phyloP scores from a whole-genome alignment of 306 rosid genomes.

The Canavalia ensiformis region DNA sequence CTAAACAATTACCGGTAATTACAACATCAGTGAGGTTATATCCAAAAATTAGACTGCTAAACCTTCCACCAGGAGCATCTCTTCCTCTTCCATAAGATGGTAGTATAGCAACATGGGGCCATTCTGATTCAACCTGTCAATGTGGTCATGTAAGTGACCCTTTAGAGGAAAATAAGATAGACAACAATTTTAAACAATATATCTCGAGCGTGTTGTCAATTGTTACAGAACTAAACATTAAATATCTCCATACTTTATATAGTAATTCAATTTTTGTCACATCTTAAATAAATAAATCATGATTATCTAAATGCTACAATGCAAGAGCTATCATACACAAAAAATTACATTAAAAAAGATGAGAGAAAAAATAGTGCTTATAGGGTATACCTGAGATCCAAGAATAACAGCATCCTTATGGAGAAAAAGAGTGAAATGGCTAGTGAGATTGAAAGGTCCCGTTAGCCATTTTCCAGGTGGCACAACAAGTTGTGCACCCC shows the following conservation, averaged over 20 bases:
- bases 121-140: constrained; percentile 70
- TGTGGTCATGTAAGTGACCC: not conserved
- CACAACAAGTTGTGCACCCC: constrained; percentile 71
- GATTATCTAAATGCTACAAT: not conserved
- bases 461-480: constrained; percentile 87
- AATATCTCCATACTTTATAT: too few species aligned
- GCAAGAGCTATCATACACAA: not conserved
- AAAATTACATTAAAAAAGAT: not conserved
- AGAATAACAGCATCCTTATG: constrained; percentile 66
- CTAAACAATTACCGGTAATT: constrained; percentile 65
- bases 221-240: not conserved
- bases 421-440: constrained; percentile 85
- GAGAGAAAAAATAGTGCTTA: too few species aligned
- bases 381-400: constrained; percentile 64
- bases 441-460: constrained; percentile 83
- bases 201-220: not conserved
- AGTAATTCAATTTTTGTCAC: too few species aligned
- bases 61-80: constrained; percentile 68
- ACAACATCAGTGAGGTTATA: constrained; percentile 78
- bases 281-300: not conserved
- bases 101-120: constrained; percentile 59
- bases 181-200: not conserved
- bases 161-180: not conserved
- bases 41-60: constrained; percentile 72
- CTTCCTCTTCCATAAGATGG: constrained; percentile 84